A percentile compares a stretch with the other conserved stretches of the same genome.
Conservation (phyloP, 2,329 filamentous ascomycete species). For the Talaromyces sp. region DNA sequence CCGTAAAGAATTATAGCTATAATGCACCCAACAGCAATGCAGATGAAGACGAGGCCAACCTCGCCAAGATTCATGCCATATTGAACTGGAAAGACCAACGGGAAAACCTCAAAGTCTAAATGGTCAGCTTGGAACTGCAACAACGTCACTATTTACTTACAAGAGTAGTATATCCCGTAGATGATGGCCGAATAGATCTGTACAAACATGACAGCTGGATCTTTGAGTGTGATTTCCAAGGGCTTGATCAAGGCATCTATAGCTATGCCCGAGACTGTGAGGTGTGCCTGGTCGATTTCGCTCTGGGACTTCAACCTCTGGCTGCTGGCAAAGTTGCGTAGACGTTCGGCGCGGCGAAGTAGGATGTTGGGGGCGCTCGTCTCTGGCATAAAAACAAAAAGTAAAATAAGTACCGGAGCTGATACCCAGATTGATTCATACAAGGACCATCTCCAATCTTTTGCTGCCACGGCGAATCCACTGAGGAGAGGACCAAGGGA, state of each 20-base stretch:
- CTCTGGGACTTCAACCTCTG: slow-evolving; percentile 54
- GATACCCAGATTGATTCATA: slow-evolving; percentile 60
- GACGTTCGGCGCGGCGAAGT: slow-evolving; percentile 55
- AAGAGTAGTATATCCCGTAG: slow-evolving; percentile 49
- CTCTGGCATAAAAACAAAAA: slow-evolving; percentile 62
- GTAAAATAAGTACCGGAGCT: slow-evolving; percentile 53
- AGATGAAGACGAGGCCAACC: slow-evolving; percentile 57
- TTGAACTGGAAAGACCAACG: slow-evolving; percentile 55
- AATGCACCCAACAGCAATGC: slow-evolving; percentile 45
- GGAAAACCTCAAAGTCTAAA: slow-evolving; percentile 57
- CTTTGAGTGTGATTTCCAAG: slow-evolving; percentile 57
- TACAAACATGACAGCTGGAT: slow-evolving; percentile 59
- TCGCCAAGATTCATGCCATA: slow-evolving; percentile 58
- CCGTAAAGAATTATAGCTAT: slow-evolving; percentile 49
- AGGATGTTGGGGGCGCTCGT: slow-evolving; percentile 59
- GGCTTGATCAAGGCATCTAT: slow-evolving; percentile 36
- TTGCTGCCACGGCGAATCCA: slow-evolving; percentile 53
- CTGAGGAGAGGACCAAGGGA: slow-evolving; percentile 58
- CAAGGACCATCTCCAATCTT: slow-evolving; percentile 54
- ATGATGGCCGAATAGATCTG: slow-evolving; percentile 60
- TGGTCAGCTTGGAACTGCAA: too few relatives aligned
- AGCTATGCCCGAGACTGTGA: background rate
- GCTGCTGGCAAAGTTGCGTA: slow-evolving; percentile 58
- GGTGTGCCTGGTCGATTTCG: slow-evolving; percentile 39
- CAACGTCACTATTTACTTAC: background rate